Evolutionary conservation across 371 early-diverging fungal species (phyloP), one percentile per base, ranked within the genome.

Genomic region (Mucor piriformis): DNA sequence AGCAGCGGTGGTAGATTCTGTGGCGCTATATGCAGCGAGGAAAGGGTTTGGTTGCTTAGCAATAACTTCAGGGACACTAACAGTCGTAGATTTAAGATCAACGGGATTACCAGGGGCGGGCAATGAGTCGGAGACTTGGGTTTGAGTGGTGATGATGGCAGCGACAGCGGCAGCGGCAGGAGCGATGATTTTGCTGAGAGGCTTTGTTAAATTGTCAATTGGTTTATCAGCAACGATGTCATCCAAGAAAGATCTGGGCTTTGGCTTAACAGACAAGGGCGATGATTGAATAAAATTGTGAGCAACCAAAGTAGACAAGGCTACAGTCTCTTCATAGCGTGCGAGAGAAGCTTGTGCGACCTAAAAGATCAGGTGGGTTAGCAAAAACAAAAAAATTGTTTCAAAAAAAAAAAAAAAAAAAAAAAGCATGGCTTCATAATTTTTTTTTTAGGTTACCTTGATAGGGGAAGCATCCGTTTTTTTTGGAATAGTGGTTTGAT

Each of bases 1-100:
- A 6, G 51, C 7, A 44, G 13, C 27, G 21, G 3, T 25, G 12
- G 35, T 21, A 3, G 63, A 56, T 13, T 42, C 33, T 11, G 63
- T 46, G 5, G 50, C 47, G 12, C 56, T 51, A 35, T 18, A 63
- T 4, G 27, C 43, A 32, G 62, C 56, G 48, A 62, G 48, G 16
- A 42, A 43, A 44, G 55, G 60, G 16, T 15, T 46, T 6, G 47
- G 25, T 10, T 35, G 27, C 21, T 50, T 50, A 18, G 55, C n/a
- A n/a, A n/a, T n/a, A n/a, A n/a, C n/a, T 29, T 50, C n/a, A 16
- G 47, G 27, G 3, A 15, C 11, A n/a, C 5, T 38, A 38, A 12
- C n/a, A n/a, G 38, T 16, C 38, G 20, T 29, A 2, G 44, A 24
- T 24, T 46, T 24, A 7, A 56, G 25, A 16, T 23, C 3, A 29